Percentiles rank a stretch among this genome's conserved stretches.
phyloP scores from a whole-genome alignment of 2,329 filamentous ascomycete species.

The Penicillium thymicola region DNA sequence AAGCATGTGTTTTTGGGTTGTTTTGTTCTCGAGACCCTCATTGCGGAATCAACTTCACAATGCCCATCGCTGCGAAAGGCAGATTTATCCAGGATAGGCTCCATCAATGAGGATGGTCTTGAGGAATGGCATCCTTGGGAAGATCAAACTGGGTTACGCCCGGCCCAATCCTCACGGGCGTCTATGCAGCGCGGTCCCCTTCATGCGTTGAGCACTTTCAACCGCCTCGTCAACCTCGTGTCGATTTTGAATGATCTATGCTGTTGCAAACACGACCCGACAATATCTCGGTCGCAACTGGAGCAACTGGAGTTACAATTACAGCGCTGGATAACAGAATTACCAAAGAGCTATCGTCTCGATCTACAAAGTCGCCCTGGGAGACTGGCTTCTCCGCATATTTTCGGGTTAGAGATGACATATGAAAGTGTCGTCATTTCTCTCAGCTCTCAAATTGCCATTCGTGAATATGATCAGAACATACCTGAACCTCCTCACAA shows the following conservation, averaged over 20 bases:
- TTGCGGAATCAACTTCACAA: slow-evolving; percentile 48
- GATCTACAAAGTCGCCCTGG: slow-evolving; percentile 25
- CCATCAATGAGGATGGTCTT: slow-evolving; percentile 61
- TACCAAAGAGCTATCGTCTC: slow-evolving; percentile 32
- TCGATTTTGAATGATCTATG: slow-evolving; percentile 35
- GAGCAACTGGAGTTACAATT: slow-evolving; percentile 32
- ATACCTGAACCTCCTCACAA: slow-evolving; percentile 19
- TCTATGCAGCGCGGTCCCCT: slow-evolving; percentile 40
- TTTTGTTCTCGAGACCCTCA: slow-evolving; percentile 52
- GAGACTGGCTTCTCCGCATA: slow-evolving; percentile 30
- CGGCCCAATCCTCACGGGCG: slow-evolving; percentile 23
- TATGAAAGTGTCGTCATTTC: slow-evolving; percentile 29
- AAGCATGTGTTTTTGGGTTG: slow-evolving; percentile 52
- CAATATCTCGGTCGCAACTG: slow-evolving; percentile 24
- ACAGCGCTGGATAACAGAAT: slow-evolving; percentile 31
- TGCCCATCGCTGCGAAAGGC: slow-evolving; percentile 49
- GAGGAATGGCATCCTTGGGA: slow-evolving; percentile 75
- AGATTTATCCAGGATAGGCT: slow-evolving; percentile 48
- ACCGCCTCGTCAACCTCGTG: slow-evolving; percentile 45
- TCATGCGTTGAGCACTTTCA: slow-evolving; percentile 53
- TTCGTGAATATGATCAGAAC: slow-evolving; percentile 23
- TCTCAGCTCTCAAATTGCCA: slow-evolving; percentile 27
- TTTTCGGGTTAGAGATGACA: slow-evolving; percentile 35
- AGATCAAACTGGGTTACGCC: slow-evolving; percentile 42
- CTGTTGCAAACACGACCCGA: slow-evolving; percentile 24